These are phyloP conservation scores for Paraphysoderma sedebokerense DNA, from an alignment of 371 early-diverging fungal genomes.

Conservation along the genomic window DNA sequence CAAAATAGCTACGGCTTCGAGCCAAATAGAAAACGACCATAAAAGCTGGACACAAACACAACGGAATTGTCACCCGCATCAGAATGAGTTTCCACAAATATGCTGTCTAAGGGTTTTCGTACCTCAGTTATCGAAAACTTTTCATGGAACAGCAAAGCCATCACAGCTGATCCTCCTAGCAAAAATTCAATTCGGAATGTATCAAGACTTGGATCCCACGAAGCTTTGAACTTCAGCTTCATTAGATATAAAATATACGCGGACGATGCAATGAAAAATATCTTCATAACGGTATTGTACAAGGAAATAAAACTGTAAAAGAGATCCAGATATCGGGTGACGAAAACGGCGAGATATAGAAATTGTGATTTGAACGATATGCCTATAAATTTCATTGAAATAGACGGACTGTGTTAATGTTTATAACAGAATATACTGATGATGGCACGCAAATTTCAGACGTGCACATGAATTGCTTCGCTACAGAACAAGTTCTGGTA, in stretches of 20 bases:
- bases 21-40: constrained; percentile 92
- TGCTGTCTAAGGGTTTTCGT: constrained; percentile 16
- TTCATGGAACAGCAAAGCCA: constrained; percentile 54
- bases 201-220: constrained; percentile 83
- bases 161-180: constrained; percentile 41
- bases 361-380: constrained; percentile 95
- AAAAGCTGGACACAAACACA: constrained; percentile 32
- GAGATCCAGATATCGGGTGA: constrained; percentile 92
- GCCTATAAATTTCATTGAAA: constrained; percentile 29
- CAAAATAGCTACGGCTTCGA: constrained; percentile 95
- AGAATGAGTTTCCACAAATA: neutral
- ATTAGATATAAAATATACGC: constrained; percentile 85
- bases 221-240: constrained; percentile 63
- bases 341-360: constrained; percentile 85
- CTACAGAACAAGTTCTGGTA: no score
- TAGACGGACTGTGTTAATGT: neutral
- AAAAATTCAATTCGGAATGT: constrained; percentile 79
- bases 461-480: no score
- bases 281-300: constrained; percentile 93
- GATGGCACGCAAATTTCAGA: no score
- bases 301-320: constrained; percentile 49
- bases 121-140: constrained; percentile 48
- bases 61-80: neutral
- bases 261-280: constrained; percentile 78
- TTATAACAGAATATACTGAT: no score